Base-by-base conservation (phyloP, 768 basidiomycete species). In the Hemileccinum rubropunctum region DNA sequence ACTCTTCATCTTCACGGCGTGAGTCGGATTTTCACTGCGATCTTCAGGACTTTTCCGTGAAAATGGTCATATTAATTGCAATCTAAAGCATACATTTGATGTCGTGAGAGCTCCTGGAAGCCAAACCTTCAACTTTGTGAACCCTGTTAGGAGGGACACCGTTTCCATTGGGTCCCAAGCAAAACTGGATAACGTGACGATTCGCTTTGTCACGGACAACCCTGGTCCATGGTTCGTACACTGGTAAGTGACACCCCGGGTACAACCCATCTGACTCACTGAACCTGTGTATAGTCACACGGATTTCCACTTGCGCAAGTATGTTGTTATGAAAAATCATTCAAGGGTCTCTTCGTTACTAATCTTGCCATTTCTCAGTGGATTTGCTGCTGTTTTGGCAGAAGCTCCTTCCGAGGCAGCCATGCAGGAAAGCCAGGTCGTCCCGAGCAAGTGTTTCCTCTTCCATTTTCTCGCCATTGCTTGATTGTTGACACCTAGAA, bases 161-260 rank as follows among this genome's bases (percentile, higher is more conserved):
- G 70, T 81, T 34, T 58, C 55, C n/a, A 55, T 49, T 0, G 71
- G 56, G 13, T 34, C 21, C 12, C 61, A 39, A 60, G 61, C 15
- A 69, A 72, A 47, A 65, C 65, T 30, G 70, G 60, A 68, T 28
- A 66, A 62, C 12, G 74, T 78, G 15, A 78, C 78, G 1, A 73
- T 88, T 36, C 77, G 84, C 7, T 87, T 85, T 70, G 63, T 63
- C n/a, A 84, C 85, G 0, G 79, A 88, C 60, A 87, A 87, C 63
- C 75, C 84, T 1, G 58, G 58, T 1, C 60, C 60, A 15, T 62
- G 58, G 60, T 54, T 62, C 13, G 45, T 62, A 39, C 60, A 62
- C 34, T 59, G 60, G 60, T 51, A 23, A 42, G 51, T 40, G n/a
- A 20, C n/a, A 3, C n/a, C 15, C 26, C 5, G 15, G 3, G 9